Evolutionary conservation across 2,329 filamentous ascomycete genomes (phyloP).

Genomic region (Nigrospora sphaerica): DNA sequence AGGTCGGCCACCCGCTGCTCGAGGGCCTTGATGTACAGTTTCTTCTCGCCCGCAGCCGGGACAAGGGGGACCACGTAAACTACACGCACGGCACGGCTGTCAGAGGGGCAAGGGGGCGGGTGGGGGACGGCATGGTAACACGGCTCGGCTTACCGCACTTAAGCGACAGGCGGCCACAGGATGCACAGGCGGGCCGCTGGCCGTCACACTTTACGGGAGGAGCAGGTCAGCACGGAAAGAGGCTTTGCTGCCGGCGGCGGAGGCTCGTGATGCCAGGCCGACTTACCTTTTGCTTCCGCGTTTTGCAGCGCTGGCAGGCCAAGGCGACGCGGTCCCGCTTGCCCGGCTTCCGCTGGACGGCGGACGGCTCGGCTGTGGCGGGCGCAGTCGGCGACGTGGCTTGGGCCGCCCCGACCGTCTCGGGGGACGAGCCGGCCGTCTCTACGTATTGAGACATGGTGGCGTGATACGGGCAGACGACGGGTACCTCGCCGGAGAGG

Average conservation of each 20-base stretch:
- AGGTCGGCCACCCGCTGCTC: conserved; percentile 20
- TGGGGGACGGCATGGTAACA: not conserved
- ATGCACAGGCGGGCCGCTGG: conserved; percentile 18
- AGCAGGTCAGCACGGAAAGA: not conserved
- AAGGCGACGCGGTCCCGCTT: conserved; percentile 21
- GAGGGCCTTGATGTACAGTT: conserved; percentile 19
- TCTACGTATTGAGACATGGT: conserved; percentile 13
- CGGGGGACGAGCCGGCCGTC: conserved; percentile 13
- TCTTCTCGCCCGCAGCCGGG: conserved; percentile 22
- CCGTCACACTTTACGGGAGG: conserved; percentile 16
- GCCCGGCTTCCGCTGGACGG: conserved; percentile 13
- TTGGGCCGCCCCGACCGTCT: conserved; percentile 10
- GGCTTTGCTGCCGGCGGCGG: not conserved
- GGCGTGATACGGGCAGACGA: not conserved
- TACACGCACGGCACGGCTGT: conserved; percentile 1
- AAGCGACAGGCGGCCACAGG: conserved; percentile 18
- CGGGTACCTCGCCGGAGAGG: not conserved
- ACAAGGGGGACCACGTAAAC: conserved; percentile 22
- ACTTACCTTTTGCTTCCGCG: conserved; percentile 19
- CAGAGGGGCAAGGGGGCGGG: conserved; percentile 1
- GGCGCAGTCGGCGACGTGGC: conserved; percentile 8
- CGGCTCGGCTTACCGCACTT: conserved; percentile 17
- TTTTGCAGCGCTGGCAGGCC: conserved; percentile 20
- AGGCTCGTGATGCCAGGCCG: not conserved
- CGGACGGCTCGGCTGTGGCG: conserved; percentile 8